These are phyloP conservation scores for Globisporangium yorkense DNA, from an alignment of 352 stramenopile species.

Conservation along the genomic window DNA sequence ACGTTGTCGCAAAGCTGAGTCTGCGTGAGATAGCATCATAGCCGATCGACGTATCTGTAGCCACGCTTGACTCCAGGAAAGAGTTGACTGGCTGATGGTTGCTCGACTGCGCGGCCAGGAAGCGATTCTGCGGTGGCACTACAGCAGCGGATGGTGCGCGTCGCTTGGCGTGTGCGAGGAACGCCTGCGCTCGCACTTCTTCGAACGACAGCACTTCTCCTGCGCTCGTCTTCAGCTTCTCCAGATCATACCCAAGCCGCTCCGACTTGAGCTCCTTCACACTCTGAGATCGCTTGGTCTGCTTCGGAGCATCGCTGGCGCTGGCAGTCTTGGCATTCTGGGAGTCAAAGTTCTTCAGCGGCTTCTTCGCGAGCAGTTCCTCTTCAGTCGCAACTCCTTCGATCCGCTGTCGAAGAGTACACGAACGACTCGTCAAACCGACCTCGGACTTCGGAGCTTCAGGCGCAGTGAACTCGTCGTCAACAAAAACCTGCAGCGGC, in stretches of 20 bases:
- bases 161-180: constrained; percentile 12
- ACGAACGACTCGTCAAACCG: constrained; percentile 45
- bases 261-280: constrained; percentile 18
- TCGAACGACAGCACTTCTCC: constrained; percentile 71
- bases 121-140: constrained; percentile 18
- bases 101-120: constrained; percentile 7
- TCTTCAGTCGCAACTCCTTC: constrained; percentile 68
- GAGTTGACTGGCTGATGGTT: constrained; percentile 8
- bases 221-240: constrained; percentile 27
- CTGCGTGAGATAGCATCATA: constrained; percentile 16
- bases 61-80: constrained; percentile 13
- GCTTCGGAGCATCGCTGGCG: neutral
- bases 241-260: constrained; percentile 34
- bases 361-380: constrained; percentile 63
- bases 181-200: constrained; percentile 55
- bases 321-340: neutral
- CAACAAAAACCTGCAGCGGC: constrained; percentile 70
- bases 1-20: constrained; percentile 16
- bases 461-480: constrained; percentile 45
- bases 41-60: constrained; percentile 7
- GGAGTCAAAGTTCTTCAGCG: constrained; percentile 66
- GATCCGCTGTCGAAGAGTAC: constrained; percentile 65
- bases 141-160: neutral
- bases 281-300: constrained; percentile 15
- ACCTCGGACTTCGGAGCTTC: constrained; percentile 12